These are phyloP conservation scores for Vitis rupestris DNA, from an alignment of 164 flowering plant species.

Conservation along the genomic window DNA sequence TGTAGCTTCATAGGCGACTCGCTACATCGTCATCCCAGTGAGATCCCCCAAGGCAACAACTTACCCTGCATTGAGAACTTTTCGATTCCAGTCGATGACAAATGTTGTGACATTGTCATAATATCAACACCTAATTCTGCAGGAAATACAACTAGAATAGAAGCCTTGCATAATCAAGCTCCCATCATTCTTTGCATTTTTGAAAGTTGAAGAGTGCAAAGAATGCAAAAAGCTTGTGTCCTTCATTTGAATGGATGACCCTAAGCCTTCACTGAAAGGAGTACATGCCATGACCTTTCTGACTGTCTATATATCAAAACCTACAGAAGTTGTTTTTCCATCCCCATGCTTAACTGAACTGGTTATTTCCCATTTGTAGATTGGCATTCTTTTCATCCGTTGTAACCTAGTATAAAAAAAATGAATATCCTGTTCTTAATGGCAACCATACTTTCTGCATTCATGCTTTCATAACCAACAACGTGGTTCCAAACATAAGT, in stretches of 20 bases:
- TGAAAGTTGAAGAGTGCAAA: conserved; percentile 68
- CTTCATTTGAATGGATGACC: conserved; percentile 56
- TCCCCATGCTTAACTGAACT: too few relatives aligned
- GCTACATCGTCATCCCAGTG: conserved; percentile 70
- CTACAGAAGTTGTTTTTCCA: too few relatives aligned
- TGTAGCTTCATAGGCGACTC: conserved; percentile 61
- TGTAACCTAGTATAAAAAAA: too few relatives aligned
- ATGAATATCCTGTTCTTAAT: too few relatives aligned
- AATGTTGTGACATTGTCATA: conserved; percentile 63
- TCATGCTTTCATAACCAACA: too few relatives aligned
- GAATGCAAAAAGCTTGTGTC: conserved; percentile 75
- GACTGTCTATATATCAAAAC: too few relatives aligned
- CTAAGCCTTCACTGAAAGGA: conserved; percentile 78
- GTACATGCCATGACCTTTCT: conserved; percentile 10
- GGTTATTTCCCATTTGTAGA: too few relatives aligned
- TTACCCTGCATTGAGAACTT: conserved; percentile 62
- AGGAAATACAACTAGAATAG: conserved; percentile 77
- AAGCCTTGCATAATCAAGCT: conserved; percentile 75
- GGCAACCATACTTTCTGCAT: too few relatives aligned
- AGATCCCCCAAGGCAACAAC: conserved; percentile 84
- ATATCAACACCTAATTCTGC: conserved; percentile 78
- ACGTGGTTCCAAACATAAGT: too few relatives aligned
- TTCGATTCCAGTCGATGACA: conserved; percentile 76
- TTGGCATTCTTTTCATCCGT: too few relatives aligned
- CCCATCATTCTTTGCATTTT: conserved; percentile 49